A percentile compares a stretch with the other conserved stretches of the same genome.
phyloP scores from a whole-genome alignment of 805 yeast species.

The Sugiyamaella floridensis region DNA sequence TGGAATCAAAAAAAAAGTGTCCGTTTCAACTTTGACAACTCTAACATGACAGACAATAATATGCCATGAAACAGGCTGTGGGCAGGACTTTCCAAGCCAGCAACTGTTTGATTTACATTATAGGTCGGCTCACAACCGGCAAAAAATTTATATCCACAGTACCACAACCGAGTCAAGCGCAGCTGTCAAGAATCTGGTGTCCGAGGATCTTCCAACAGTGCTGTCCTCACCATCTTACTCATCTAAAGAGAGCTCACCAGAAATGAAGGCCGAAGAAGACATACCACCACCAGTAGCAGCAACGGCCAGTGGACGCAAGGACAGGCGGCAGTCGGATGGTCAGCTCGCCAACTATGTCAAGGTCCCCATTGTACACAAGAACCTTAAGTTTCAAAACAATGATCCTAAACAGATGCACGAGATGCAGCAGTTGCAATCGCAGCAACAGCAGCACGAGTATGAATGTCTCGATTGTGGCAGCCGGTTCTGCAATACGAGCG shows the following conservation, averaged over 20 bases:
- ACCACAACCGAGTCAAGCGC: neutral
- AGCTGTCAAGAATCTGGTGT: neutral
- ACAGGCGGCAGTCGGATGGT: neutral
- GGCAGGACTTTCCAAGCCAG: conserved; percentile 3
- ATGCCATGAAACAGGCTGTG: conserved; percentile 5
- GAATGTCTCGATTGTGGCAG: conserved; percentile 20
- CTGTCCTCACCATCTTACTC: neutral
- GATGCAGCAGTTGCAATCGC: neutral
- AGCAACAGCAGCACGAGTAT: neutral
- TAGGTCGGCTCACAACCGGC: conserved; percentile 1
- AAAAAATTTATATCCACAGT: neutral
- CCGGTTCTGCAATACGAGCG: conserved; percentile 14
- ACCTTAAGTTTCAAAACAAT: neutral
- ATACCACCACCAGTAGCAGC: neutral
- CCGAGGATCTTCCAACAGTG: neutral
- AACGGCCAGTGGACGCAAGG: neutral
- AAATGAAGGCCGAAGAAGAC: neutral
- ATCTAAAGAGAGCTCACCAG: neutral
- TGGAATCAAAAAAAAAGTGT: neutral
- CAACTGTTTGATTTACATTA: conserved; percentile 5
- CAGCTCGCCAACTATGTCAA: neutral
- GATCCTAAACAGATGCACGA: neutral
- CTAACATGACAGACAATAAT: conserved; percentile 1
- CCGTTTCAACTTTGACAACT: neutral
- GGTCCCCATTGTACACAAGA: neutral